Conservation (phyloP, 371 early-diverging fungal species). For the Apophysomyces elegans region DNA sequence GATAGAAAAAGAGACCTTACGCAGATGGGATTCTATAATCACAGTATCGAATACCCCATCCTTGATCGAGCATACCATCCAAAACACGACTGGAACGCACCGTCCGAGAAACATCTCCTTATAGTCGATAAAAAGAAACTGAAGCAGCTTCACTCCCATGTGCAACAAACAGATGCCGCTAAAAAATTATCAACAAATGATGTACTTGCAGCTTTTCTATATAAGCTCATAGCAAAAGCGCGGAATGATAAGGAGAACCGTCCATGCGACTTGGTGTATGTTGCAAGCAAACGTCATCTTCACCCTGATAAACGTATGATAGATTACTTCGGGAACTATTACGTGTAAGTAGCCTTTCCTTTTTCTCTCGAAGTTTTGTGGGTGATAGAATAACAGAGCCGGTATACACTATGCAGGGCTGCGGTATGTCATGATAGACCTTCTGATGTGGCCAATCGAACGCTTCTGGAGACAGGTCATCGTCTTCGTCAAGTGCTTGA, state of each 20-base stretch:
- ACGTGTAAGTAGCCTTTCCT: conserved; percentile 14
- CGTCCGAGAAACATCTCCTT: conserved; percentile 16
- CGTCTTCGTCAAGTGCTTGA: conserved; percentile 4
- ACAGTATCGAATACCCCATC: conserved; percentile 14
- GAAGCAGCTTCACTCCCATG: conserved; percentile 1
- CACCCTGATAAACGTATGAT: conserved; percentile 22
- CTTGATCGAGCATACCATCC: not conserved
- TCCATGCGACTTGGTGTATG: conserved; percentile 17
- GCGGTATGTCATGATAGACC: conserved; percentile 12
- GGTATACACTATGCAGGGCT: conserved; percentile 5
- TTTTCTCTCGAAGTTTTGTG: not conserved
- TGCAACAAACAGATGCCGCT: conserved; percentile 5
- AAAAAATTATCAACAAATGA: not conserved
- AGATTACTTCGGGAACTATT: conserved; percentile 23
- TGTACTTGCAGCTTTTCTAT: conserved; percentile 14
- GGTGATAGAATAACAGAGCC: not conserved
- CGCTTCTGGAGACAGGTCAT: conserved; percentile 11
- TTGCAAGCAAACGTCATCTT: conserved; percentile 13
- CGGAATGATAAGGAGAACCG: conserved; percentile 1
- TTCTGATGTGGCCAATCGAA: conserved; percentile 9
- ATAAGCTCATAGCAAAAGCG: conserved; percentile 16
- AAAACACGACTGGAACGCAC: conserved; percentile 5
- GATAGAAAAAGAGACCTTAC: conserved; percentile 9
- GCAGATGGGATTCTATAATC: conserved; percentile 11
- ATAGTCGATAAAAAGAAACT: conserved; percentile 10